These are phyloP conservation scores for Cyanodermella asteris DNA, from an alignment of 2,329 filamentous ascomycete species.

Conservation along the genomic window DNA sequence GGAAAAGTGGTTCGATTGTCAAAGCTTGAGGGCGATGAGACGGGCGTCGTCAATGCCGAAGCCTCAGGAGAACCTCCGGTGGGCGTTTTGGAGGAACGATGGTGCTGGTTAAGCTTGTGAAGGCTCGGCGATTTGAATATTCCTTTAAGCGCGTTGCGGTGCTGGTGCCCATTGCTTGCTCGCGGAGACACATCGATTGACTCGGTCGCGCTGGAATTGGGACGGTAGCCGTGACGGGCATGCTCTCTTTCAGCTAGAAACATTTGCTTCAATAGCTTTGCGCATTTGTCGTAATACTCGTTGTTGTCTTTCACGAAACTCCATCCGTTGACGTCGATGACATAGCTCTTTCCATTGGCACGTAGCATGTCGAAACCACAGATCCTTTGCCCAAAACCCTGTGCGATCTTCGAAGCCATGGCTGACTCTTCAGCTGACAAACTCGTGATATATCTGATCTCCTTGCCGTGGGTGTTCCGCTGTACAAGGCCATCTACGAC, in stretches of 20 bases:
- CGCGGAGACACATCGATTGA: constrained; percentile 8
- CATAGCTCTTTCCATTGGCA: constrained; percentile 74
- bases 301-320: constrained; percentile 99
- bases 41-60: constrained; percentile 11
- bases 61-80: constrained; percentile 24
- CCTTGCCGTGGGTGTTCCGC: constrained; percentile 91
- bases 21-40: constrained; percentile 14
- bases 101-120: constrained; percentile 31
- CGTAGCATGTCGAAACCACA: constrained; percentile 90
- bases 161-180: constrained; percentile 18
- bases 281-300: constrained; percentile 86
- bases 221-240: constrained; percentile 14
- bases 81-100: constrained; percentile 17
- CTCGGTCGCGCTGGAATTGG: constrained; percentile 15
- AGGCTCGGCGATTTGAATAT: constrained; percentile 45
- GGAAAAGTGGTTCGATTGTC: constrained; percentile 11
- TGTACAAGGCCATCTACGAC: constrained; percentile 92
- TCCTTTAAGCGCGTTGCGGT: constrained; percentile 31
- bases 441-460: constrained; percentile 82
- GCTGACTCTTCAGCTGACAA: constrained; percentile 59
- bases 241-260: constrained; percentile 55
- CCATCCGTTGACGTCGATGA: constrained; percentile 98
- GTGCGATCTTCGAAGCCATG: constrained; percentile 76
- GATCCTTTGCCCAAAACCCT: constrained; percentile 79
- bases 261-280: constrained; percentile 66